phyloP scores from a whole-genome alignment of 208 protist species.

The Leishmania turanica region DNA sequence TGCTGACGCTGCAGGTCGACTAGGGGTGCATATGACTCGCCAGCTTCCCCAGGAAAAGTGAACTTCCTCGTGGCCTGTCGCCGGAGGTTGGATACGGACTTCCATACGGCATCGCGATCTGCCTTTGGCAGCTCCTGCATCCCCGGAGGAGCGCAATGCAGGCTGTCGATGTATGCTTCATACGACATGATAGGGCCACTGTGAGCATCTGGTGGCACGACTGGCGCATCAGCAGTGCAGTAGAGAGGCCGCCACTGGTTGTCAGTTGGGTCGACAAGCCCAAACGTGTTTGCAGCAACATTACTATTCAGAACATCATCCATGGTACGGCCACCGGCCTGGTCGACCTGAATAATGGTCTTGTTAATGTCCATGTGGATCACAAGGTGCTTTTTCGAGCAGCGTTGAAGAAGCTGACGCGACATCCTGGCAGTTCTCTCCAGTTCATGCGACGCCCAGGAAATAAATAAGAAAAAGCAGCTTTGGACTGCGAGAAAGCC shows the following conservation, averaged over 20 bases:
- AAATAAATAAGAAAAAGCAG: background rate
- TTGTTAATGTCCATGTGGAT: constrained; percentile 93
- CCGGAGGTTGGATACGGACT: constrained; percentile 49
- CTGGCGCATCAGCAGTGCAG: constrained; percentile 42
- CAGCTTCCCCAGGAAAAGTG: constrained; percentile 59
- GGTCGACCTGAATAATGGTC: constrained; percentile 89
- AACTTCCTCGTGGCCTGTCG: constrained; percentile 61
- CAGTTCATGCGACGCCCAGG: background rate
- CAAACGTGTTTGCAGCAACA: constrained; percentile 76
- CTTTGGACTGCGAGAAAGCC: background rate
- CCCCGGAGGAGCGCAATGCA: constrained; percentile 55
- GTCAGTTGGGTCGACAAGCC: constrained; percentile 36
- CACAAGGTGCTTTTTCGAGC: constrained; percentile 65
- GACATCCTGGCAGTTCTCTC: constrained; percentile 41
- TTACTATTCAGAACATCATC: constrained; percentile 92
- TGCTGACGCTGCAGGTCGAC: constrained; percentile 72
- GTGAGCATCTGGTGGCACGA: background rate
- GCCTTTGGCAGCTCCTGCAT: constrained; percentile 68
- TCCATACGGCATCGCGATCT: constrained; percentile 67
- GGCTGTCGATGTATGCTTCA: constrained; percentile 67
- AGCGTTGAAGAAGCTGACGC: constrained; percentile 50
- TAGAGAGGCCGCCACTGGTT: constrained; percentile 48
- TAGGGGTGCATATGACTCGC: constrained; percentile 57
- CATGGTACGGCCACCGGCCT: constrained; percentile 68
- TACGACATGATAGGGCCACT: constrained; percentile 49